phyloP scores from a whole-genome alignment of 768 basidiomycete genomes.

The Xerocomellus amylosporus region DNA sequence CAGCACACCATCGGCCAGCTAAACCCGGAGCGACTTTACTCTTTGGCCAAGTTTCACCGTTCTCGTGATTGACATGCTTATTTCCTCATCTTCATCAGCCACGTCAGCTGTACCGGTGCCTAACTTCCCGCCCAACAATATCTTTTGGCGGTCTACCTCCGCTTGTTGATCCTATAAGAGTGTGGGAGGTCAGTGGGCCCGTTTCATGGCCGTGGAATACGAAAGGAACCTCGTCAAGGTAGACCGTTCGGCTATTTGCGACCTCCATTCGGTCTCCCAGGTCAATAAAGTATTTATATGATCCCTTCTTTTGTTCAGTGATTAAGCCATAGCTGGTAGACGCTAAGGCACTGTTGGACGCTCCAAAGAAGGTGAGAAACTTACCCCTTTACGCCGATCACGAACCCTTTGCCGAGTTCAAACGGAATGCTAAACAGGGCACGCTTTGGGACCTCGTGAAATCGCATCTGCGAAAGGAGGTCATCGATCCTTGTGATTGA shows the following conservation, averaged over 20 bases:
- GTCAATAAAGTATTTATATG: slow-evolving; percentile 81
- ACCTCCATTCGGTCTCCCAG: slow-evolving; percentile 76
- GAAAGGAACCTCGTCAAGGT: slow-evolving; percentile 62
- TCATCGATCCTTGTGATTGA: slow-evolving; percentile 79
- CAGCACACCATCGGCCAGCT: not conserved
- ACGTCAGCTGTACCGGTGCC: slow-evolving; percentile 34
- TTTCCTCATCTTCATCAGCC: slow-evolving; percentile 37
- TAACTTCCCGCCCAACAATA: slow-evolving; percentile 35
- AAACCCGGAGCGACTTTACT: slow-evolving; percentile 32
- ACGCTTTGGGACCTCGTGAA: slow-evolving; percentile 80
- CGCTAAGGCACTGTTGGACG: slow-evolving; percentile 1
- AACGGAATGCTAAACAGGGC: slow-evolving; percentile 81
- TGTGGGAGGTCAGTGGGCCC: slow-evolving; percentile 3
- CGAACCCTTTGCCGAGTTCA: slow-evolving; percentile 67
- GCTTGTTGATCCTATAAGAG: slow-evolving; percentile 26
- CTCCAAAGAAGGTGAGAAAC: slow-evolving; percentile 19
- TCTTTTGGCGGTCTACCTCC: slow-evolving; percentile 26
- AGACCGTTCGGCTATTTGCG: slow-evolving; percentile 64
- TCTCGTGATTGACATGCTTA: slow-evolving; percentile 37
- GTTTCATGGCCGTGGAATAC: not conserved
- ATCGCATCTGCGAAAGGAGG: slow-evolving; percentile 74
- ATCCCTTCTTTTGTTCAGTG: slow-evolving; percentile 82
- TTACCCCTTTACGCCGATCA: slow-evolving; percentile 81
- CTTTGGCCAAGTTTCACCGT: slow-evolving; percentile 51
- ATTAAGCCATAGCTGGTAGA: slow-evolving; percentile 75